Evolutionary conservation across 768 basidiomycete genomes (phyloP).

Genomic region (Boletales sp.): DNA sequence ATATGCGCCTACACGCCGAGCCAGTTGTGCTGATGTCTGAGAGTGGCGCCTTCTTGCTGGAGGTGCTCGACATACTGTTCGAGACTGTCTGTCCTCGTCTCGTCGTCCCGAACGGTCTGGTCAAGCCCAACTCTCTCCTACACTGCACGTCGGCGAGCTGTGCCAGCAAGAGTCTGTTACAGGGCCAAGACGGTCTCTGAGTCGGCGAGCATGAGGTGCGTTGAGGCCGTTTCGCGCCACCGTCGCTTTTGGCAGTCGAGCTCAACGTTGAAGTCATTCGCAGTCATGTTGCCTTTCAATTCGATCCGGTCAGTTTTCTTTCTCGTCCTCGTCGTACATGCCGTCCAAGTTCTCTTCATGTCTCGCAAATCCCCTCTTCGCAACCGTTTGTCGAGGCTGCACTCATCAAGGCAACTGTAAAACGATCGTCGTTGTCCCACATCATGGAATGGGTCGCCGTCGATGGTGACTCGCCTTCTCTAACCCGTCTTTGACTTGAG

Average conservation of each 20-base stretch:
- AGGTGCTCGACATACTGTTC: conserved; percentile 49
- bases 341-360: conserved; percentile 62
- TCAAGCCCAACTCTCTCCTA: conserved; percentile 82
- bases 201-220: conserved; percentile 55
- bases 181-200: conserved; percentile 58
- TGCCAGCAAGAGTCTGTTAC: conserved; percentile 57
- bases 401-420: conserved; percentile 96
- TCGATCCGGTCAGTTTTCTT: conserved; percentile 59
- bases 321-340: too few relatives aligned
- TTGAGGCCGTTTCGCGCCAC: conserved; percentile 42
- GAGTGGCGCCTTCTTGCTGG: conserved; percentile 52
- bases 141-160: conserved; percentile 56
- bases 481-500: conserved; percentile 86
- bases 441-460: conserved; percentile 97
- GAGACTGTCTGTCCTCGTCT: conserved; percentile 54
- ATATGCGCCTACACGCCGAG: conserved; percentile 64
- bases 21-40: conserved; percentile 62
- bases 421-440: conserved; percentile 91
- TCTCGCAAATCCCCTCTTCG: conserved; percentile 75
- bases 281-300: conserved; percentile 79
- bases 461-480: conserved; percentile 56
- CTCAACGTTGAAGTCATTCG: conserved; percentile 38
- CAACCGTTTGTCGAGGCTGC: conserved; percentile 92
- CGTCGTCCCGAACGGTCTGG: conserved; percentile 77
- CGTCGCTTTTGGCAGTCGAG: conserved; percentile 34